Evolutionary conservation across 768 basidiomycete species (phyloP), one percentile per base, ranked within the genome.

Genomic region (Sutorius australiensis): DNA sequence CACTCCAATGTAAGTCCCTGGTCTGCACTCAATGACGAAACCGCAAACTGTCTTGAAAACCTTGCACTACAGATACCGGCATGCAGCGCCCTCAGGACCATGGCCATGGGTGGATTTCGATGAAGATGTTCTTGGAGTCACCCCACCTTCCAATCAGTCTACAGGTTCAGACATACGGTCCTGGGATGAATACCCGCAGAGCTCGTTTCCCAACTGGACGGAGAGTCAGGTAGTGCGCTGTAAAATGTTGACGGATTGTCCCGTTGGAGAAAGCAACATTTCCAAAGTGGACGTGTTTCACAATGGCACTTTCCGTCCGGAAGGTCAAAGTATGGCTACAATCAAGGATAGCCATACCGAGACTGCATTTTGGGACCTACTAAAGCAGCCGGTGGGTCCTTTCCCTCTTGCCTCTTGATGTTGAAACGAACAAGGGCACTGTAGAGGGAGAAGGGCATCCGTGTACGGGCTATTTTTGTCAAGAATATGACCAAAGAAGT

Each of bases 391-490:
- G 24, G 80, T 80, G 57, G 51, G 77, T 63, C 30, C 19, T 16
- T 17, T 33, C 19, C 30, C 9, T 31, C 37, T 13, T 34, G 6
- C 11, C 28, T 27, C n/a, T 51, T 41, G 1, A 7, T 21, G 16
- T 46, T 14, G 41, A 19, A 34, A n/a, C 17, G 12, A 27, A 31
- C 5, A 28, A 40, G n/a, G 13, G 16, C n/a, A 19, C 37, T 19
- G 27, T 46, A 70, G 67, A 61, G 72, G 40, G 73, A 74, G 1
- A 5, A 48, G 11, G 63, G 67, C 11, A 60, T 77, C n/a, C 74
- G 78, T 31, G 64, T 80, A 5, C 73, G 79, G 17, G 75, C 75
- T 0, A 21, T 82, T 40, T 84, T 83, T 54, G 68, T 82, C 0
- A 74, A 81, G 27, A 73, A 75, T 50, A 64, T 83, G 53, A 73